Evolutionary conservation across 2,329 filamentous ascomycete genomes (phyloP).

Genomic region (Hysterium pulicare): DNA sequence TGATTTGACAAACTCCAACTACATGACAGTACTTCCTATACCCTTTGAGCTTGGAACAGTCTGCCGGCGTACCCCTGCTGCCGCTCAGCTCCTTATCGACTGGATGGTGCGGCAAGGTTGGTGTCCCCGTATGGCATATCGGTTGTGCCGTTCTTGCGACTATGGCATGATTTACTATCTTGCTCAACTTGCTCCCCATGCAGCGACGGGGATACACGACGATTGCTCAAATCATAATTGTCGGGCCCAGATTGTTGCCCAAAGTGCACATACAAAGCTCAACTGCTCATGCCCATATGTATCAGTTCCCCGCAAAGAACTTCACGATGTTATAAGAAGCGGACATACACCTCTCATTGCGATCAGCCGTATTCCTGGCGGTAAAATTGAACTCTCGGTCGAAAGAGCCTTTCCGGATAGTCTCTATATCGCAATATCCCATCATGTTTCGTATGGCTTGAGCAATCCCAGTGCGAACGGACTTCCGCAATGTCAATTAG

Average conservation of each 20-base stretch:
- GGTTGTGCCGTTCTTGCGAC: not conserved
- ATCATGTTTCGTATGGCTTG: not conserved
- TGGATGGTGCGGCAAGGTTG: not conserved
- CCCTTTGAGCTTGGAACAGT: not conserved
- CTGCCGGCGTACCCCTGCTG: not conserved
- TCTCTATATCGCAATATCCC: not conserved
- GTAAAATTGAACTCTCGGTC: not conserved
- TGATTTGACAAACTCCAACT: not conserved
- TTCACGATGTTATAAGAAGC: too few relatives aligned
- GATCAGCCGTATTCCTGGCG: not conserved
- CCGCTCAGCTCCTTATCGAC: not conserved
- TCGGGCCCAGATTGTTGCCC: too few relatives aligned
- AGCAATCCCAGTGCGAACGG: not conserved
- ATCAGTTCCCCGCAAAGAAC: too few relatives aligned
- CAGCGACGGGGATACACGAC: not conserved
- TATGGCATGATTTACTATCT: not conserved
- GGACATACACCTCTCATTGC: too few relatives aligned
- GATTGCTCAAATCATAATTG: slow-evolving; percentile 1
- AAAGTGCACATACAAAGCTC: too few relatives aligned
- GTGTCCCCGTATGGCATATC: slow-evolving; percentile 1
- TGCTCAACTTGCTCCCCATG: not conserved
- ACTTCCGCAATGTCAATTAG: not conserved
- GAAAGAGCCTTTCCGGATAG: not conserved
- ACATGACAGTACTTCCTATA: not conserved
- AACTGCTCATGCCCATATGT: too few relatives aligned